Evolutionary conservation across 129 eudicot species (phyloP), one percentile per base, ranked within the genome.

Genomic region (Tagetes patula): DNA sequence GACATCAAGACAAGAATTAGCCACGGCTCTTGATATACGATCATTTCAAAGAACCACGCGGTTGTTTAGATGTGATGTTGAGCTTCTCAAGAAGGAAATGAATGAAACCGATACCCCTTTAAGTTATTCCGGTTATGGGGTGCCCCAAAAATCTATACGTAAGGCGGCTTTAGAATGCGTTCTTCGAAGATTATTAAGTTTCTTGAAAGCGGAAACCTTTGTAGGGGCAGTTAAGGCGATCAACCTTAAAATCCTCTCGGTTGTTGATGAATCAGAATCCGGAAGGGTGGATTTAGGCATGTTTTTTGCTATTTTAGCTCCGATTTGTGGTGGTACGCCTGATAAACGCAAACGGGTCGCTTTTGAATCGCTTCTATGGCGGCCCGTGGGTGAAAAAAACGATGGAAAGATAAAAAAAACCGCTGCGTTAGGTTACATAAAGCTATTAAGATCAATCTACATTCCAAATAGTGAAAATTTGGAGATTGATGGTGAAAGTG

Each of bases 221-320:
- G 87, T 86, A 42, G 99, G 92, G 69, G 88, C 99, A 2, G 88
- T 90, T 37, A 94, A 88, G 72, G 91, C 89, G 9, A 85, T 94
- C 71, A 94, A 94, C 82, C 87, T 85, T 80, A 90, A 91, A 74
- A 88, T 94, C 73, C 87, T 94, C 2, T 86, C 87, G 11, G 91
- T 84, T 30, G 72, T 94, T 74, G 99, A 94, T 65, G 96, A 88
- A 59, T 70, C 97, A 6, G 99, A 87, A 67, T 82, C 95, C 2
- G 96, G 97, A 27, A 74, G 99, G 82, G 93, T 94, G 45, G 99
- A 94, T 80, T 81, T 94, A 73, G 99, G 99, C 60, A 86, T 94
- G 97, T 88, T 94, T 77, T 94, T 87, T 33, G 99, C 99, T 6
- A 70, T 94, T 67, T 48, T 94, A 61, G 96, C 97, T 27, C 99